Evolutionary conservation across 2,329 filamentous ascomycete species (phyloP), one percentile per base, ranked within the genome.

Genomic region (Sclerotinia subarctica): DNA sequence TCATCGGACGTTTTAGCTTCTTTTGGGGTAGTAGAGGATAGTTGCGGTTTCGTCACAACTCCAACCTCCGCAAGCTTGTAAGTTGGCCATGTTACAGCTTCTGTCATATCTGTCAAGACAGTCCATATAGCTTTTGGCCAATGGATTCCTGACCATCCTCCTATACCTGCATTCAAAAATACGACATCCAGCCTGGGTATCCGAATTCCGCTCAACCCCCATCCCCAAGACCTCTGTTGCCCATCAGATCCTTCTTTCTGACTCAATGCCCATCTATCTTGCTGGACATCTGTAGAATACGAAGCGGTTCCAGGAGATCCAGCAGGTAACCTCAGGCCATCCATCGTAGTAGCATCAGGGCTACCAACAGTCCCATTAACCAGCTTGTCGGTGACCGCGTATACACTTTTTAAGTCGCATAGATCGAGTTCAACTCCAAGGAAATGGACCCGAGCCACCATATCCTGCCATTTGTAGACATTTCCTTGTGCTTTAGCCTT

Each of bases 111-210:
- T 15, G 84, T 88, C 57, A 91, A 44, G 0, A 77, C 75, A 67
- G 81, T 79, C 73, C 78, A 80, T 42, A 88, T 78, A 1, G 91
- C 87, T 66, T 75, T 74, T 1, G 81, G 78, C 87, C 88, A 97
- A 78, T 92, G 81, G 68, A 96, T 78, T n/a, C 91, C 92, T 0
- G 83, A 86, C 91, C 93, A 97, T 2, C 92, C 93, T 29, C 93
- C 93, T 51, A 94, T 90, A 0, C 94, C 95, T 21, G 94, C 94
- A 78, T 97, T 97, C 77, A 92, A 89, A 49, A 98, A 83, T 29
- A 95, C 83, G 2, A 85, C 85, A 78, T 98, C 93, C 42, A 99
- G 82, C 71, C 89, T 88, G 1, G 91, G 89, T 52, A 93, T 82
- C 26, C 79, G 79, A 26, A 86, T 80, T 51, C 81, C 78, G 26